A percentile compares a stretch with the other conserved stretches of the same genome.
phyloP scores from a whole-genome alignment of 331 rosid genomes.

The Spiraea crenata region DNA sequence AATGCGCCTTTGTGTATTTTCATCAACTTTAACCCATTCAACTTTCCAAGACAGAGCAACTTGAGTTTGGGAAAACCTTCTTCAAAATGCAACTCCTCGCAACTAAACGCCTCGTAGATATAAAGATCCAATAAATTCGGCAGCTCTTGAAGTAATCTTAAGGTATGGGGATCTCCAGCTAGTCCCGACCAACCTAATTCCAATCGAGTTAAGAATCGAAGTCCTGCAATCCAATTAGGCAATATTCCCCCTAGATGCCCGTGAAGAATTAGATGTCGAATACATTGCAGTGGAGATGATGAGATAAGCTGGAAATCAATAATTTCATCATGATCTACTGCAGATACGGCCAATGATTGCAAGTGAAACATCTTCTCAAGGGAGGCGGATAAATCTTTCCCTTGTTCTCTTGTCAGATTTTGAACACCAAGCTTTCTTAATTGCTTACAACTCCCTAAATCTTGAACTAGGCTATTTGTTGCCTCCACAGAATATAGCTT shows the following conservation, averaged over 20 bases:
- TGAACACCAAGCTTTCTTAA: conserved; percentile 11
- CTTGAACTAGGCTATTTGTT: background rate
- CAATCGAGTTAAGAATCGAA: conserved; percentile 10
- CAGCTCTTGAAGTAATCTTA: conserved; percentile 10
- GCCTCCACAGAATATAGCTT: background rate
- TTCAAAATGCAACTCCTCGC: conserved; percentile 28
- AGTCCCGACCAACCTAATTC: conserved; percentile 14
- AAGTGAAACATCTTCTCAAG: conserved; percentile 9
- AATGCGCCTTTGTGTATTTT: conserved; percentile 24
- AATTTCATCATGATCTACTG: conserved; percentile 2
- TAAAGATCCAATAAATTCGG: conserved; percentile 12
- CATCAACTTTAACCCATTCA: background rate
- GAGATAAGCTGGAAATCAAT: conserved; percentile 20
- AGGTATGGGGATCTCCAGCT: background rate
- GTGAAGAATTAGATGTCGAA: conserved; percentile 14
- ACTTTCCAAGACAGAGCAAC: background rate
- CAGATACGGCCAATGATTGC: background rate
- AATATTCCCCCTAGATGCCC: conserved; percentile 24
- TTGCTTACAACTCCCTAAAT: background rate
- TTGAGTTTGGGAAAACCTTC: conserved; percentile 27
- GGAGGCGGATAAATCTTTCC: conserved; percentile 3
- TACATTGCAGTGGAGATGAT: conserved; percentile 8
- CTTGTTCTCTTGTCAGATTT: background rate
- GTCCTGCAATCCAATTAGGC: conserved; percentile 35
- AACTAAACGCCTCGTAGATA: conserved; percentile 15